Evolutionary conservation across 306 rosid species (phyloP).

Genomic region (Fragaria iinumae): DNA sequence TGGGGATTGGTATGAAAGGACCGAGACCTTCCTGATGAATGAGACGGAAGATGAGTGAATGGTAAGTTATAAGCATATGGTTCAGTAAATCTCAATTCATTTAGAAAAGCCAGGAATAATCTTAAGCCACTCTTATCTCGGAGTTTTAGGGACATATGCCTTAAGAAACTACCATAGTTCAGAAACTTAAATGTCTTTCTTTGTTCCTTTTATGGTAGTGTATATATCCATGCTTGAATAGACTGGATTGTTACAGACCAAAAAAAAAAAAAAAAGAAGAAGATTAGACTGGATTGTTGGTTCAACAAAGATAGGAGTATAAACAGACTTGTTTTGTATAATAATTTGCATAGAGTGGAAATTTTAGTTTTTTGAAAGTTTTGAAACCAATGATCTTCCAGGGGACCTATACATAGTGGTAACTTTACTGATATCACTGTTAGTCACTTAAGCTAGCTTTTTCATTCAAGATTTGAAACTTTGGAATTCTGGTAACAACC

Average conservation of each 20-base stretch:
- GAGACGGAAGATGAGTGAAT: slow-evolving; percentile 8
- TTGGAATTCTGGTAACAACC: neutral
- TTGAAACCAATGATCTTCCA: neutral
- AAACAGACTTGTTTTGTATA: neutral
- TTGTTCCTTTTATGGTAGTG: neutral
- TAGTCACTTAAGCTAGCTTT: neutral
- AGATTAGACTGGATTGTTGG: neutral
- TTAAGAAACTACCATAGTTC: neutral
- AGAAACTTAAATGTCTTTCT: neutral
- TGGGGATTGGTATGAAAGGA: slow-evolving; percentile 54
- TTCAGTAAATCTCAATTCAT: neutral
- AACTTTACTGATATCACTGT: neutral
- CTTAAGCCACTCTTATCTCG: neutral
- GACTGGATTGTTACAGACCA: neutral
- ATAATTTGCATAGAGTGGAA: neutral
- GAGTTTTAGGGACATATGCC: neutral
- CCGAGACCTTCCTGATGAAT: slow-evolving; percentile 35
- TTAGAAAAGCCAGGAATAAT: neutral
- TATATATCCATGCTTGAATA: too few species aligned
- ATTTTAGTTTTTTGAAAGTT: neutral
- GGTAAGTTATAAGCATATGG: slow-evolving; percentile 12
- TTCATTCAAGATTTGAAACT: neutral
- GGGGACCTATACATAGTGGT: neutral
- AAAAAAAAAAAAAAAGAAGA: too few species aligned
- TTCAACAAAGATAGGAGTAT: neutral